Conservation (phyloP, 164 flowering plant genomes). For the Taxillus chinensis region DNA sequence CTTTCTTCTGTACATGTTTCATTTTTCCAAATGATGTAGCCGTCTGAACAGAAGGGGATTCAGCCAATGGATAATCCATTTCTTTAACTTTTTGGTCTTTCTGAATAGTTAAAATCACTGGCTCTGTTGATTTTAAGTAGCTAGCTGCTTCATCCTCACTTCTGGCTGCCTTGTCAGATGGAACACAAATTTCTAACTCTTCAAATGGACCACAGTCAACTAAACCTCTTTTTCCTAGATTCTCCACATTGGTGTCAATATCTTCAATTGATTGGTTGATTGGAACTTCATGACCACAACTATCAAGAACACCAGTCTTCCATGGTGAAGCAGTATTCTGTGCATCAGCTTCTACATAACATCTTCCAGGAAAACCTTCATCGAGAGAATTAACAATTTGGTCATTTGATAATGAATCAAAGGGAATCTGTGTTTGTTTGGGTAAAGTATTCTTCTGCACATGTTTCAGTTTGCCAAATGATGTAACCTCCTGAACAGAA, state of each 20-base stretch:
- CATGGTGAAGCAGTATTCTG: constrained; percentile 3
- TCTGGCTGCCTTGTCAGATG: not conserved
- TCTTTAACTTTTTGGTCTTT: constrained; percentile 7
- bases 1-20: constrained; percentile 7
- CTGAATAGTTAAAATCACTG: not conserved
- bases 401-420: constrained; percentile 9
- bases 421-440: constrained; percentile 7
- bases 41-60: constrained; percentile 7
- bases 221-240: not conserved
- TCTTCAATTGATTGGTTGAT: not conserved
- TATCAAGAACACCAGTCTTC: constrained; percentile 5
- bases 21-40: constrained; percentile 7
- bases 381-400: constrained; percentile 6
- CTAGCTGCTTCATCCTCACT: not conserved
- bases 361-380: not conserved
- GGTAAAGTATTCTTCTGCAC: constrained; percentile 6
- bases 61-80: constrained; percentile 10
- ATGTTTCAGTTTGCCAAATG: constrained; percentile 7
- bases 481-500: constrained; percentile 4
- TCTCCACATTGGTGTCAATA: not conserved
- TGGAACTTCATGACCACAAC: constrained; percentile 3
- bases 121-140: not conserved
- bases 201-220: not conserved
- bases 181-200: not conserved
- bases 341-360: not conserved